Percentiles rank a stretch among this genome's conserved stretches.
These are phyloP conservation scores for Dipteronia sinensis DNA, from an alignment of 345 rosid species.

Conservation along the genomic window DNA sequence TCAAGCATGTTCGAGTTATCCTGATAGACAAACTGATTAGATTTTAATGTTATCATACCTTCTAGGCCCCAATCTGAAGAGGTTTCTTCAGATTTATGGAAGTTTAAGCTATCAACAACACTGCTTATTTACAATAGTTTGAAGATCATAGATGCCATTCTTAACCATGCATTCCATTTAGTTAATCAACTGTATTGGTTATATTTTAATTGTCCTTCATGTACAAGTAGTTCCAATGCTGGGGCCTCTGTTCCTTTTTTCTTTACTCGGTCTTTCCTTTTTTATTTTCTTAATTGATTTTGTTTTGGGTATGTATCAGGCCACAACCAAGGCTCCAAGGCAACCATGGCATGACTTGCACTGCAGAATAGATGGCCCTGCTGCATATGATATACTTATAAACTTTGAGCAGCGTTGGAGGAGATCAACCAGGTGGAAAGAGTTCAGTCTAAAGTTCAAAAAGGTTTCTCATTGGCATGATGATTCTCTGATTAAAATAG, in stretches of 20 bases:
- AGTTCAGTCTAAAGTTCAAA: conserved; percentile 61
- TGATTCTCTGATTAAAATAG: conserved; percentile 79
- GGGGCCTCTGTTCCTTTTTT: conserved; percentile 8
- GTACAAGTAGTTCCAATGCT: conserved; percentile 19
- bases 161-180: not conserved
- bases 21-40: not conserved
- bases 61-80: not conserved
- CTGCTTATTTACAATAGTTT: not conserved
- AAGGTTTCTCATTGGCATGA: conserved; percentile 70
- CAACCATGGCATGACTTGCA: conserved; percentile 99
- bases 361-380: conserved; percentile 89
- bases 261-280: not conserved
- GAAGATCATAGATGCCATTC: not conserved
- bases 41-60: not conserved
- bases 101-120: not conserved
- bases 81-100: not conserved
- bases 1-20: not conserved
- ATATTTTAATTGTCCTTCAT: not conserved
- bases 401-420: conserved; percentile 99
- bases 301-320: conserved; percentile 35
- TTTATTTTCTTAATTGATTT: conserved; percentile 7
- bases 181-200: not conserved
- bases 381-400: conserved; percentile 91
- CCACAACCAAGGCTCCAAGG: conserved; percentile 76
- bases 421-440: conserved; percentile 78